These are phyloP conservation scores for Dendrothele bispora DNA, from an alignment of 768 basidiomycete genomes.

Conservation along the genomic window DNA sequence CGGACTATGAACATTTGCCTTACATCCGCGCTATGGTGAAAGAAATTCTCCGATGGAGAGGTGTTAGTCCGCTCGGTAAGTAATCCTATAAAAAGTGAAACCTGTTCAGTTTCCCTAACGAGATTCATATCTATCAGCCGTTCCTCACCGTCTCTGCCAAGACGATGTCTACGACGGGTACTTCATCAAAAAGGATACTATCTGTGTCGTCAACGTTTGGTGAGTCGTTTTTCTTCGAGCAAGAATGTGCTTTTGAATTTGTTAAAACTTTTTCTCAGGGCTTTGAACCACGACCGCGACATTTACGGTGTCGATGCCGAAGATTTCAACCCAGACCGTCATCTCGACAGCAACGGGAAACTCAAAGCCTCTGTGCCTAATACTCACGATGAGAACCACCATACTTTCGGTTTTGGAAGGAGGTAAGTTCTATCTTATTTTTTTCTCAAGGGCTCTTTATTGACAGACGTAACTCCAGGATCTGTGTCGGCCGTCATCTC, in stretches of 20 bases:
- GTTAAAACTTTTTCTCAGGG: conserved; percentile 3
- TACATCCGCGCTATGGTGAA: conserved; percentile 20
- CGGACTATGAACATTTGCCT: conserved; percentile 14
- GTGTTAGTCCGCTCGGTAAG: conserved; percentile 18
- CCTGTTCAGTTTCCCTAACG: not conserved
- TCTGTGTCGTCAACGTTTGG: conserved; percentile 21
- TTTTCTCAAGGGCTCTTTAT: no score
- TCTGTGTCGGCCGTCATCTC: conserved; percentile 17
- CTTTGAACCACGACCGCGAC: conserved; percentile 23
- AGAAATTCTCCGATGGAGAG: conserved; percentile 18
- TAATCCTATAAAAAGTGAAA: not conserved
- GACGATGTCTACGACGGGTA: conserved; percentile 31
- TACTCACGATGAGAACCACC: conserved; percentile 30
- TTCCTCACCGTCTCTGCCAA: conserved; percentile 22
- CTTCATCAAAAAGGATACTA: conserved; percentile 27
- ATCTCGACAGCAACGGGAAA: no score
- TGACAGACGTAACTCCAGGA: conserved; percentile 6
- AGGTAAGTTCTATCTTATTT: no score
- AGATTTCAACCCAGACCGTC: no score
- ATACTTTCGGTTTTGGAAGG: no score
- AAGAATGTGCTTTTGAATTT: not conserved
- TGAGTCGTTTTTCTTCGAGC: not conserved
- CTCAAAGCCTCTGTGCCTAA: conserved; percentile 18
- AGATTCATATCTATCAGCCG: conserved; percentile 8
- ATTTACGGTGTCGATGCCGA: conserved; percentile 28